phyloP scores from a whole-genome alignment of 192 early-diverging fungal species.

The Chytriomyces sp. region DNA sequence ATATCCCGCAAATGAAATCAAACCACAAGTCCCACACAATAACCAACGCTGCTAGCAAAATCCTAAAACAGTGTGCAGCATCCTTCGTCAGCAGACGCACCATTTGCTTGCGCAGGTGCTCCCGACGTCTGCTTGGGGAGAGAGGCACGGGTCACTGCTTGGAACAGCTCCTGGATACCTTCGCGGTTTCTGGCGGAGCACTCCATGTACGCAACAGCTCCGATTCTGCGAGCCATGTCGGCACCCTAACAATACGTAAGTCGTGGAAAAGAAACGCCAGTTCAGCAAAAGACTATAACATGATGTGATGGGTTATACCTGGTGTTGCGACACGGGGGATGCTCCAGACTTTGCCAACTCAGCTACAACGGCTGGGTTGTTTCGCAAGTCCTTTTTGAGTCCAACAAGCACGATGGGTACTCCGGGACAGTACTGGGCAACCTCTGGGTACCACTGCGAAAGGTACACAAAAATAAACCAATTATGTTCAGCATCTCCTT shows the following conservation, averaged over 20 bases:
- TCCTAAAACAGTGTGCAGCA: neutral
- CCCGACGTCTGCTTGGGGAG: neutral
- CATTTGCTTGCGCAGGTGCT: neutral
- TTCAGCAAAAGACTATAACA: too few species aligned
- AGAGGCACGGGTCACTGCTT: slow-evolving; percentile 4
- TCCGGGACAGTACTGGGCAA: slow-evolving; percentile 76
- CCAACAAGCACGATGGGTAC: slow-evolving; percentile 77
- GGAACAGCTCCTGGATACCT: slow-evolving; percentile 48
- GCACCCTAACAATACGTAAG: slow-evolving; percentile 65
- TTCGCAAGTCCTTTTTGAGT: slow-evolving; percentile 45
- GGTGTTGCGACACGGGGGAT: slow-evolving; percentile 33
- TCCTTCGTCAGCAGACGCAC: neutral
- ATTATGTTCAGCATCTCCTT: neutral
- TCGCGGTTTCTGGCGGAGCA: slow-evolving; percentile 77
- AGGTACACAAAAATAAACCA: neutral
- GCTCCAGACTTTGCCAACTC: slow-evolving; percentile 23
- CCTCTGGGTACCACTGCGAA: slow-evolving; percentile 77
- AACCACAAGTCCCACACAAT: too few species aligned
- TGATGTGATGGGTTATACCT: slow-evolving; percentile 16
- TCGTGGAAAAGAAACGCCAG: too few species aligned
- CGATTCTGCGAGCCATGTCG: slow-evolving; percentile 73
- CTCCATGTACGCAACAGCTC: slow-evolving; percentile 83
- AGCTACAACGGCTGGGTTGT: slow-evolving; percentile 33
- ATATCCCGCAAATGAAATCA: too few species aligned
- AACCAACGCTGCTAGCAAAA: neutral